Base-by-base conservation (phyloP, 140 eudicot species). In the Erigeron philadelphicus region DNA sequence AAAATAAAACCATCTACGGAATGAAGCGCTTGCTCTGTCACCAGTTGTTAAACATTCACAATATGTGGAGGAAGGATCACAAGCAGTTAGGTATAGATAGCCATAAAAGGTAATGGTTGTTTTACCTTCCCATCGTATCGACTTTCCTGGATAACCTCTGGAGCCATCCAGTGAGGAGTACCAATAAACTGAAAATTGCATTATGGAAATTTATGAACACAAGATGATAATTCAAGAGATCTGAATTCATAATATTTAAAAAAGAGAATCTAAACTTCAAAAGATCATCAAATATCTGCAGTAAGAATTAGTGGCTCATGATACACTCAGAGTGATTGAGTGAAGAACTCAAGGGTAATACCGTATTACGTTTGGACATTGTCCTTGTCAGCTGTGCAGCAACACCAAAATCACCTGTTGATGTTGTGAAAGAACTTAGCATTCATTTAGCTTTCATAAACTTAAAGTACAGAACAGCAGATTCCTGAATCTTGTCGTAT, bases 81-180 rank as follows among this genome's bases (percentile, higher is more conserved):
- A 50, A 50, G 21, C 19, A 50, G 21, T 50, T 8, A 3, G 19
- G 16, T n/a, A n/a, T 46, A 44, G 53, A 56, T 68, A 56, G 54
- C 45, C 43, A 40, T 50, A 74, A 65, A 50, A 65, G 61, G 52
- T 41, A 65, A 50, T 65, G 65, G 56, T 41, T 58, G 64, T 63
- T 42, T 59, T 84, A 92, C 98, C 98, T 92, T 92, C 50, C 95
- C 98, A 60, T 92, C 98, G 17, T 92, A 92, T 71, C 96, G 89
- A 70, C 98, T 92, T 79, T 88, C 98, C 80, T 92, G 98, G 75
- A 92, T 92, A 81, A 92, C 96, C 79, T 92, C 98, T 67, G 98
- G 98, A 68, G 98, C 98, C 98, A 92, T 92, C 98, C 98, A 92
- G 73, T 92, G 98, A 35, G 98, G 98, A 49, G 98, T 92, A 49